phyloP scores from a whole-genome alignment of 225 moss, liverwort and hornwort genomes.

The Thuidium tamariscinum region DNA sequence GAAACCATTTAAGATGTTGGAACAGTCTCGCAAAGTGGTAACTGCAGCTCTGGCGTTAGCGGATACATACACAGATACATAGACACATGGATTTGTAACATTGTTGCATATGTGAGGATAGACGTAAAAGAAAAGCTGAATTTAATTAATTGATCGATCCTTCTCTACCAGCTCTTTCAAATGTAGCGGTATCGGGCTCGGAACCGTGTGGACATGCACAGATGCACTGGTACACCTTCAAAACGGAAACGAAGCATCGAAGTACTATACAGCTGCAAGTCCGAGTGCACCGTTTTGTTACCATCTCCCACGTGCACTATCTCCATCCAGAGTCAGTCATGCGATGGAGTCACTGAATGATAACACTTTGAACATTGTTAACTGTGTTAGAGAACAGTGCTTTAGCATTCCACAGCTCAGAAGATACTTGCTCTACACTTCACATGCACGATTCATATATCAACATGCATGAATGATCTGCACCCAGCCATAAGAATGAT shows the following conservation, averaged over 20 bases:
- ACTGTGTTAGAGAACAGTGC: too few relatives aligned
- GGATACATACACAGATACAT: neutral
- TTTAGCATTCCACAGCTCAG: neutral
- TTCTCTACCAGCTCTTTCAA: neutral
- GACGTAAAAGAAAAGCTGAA: constrained; percentile 3
- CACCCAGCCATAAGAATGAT: neutral
- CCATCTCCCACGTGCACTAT: constrained; percentile 73
- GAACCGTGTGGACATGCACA: constrained; percentile 52
- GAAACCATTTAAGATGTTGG: neutral
- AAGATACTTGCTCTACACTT: neutral
- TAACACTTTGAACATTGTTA: neutral
- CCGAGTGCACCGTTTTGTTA: constrained; percentile 56
- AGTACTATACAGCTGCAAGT: constrained; percentile 45
- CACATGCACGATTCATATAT: neutral
- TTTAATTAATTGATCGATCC: constrained; percentile 33
- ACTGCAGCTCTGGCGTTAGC: neutral
- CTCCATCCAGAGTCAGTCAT: neutral
- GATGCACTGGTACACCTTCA: constrained; percentile 25
- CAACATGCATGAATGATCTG: neutral
- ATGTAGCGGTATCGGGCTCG: constrained; percentile 36
- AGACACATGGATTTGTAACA: neutral
- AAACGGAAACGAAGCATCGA: constrained; percentile 55
- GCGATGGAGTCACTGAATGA: neutral
- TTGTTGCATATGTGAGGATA: neutral
- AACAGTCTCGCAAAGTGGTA: neutral